Conservation (phyloP, 768 basidiomycete genomes). For the Leccinum longicurvipes region DNA sequence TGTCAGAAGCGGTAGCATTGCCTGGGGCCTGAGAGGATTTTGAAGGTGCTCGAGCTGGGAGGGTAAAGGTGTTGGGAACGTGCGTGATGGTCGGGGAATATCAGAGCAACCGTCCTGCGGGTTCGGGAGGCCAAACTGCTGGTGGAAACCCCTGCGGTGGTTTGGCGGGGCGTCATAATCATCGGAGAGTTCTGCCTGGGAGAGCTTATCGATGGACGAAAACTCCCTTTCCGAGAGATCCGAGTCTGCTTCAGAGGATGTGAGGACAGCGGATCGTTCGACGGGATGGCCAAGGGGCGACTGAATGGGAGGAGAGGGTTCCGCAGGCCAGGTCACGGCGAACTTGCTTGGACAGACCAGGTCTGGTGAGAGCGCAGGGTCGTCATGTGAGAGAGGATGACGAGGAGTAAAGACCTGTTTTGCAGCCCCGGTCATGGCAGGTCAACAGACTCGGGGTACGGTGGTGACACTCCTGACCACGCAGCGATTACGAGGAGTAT, state of each 20-base stretch:
- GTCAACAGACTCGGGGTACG: background rate
- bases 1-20: conserved; percentile 8
- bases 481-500: conserved; percentile 3
- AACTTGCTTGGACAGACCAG: conserved; percentile 52
- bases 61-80: conserved; percentile 77
- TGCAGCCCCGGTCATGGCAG: conserved; percentile 26
- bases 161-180: conserved; percentile 26
- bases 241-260: conserved; percentile 51
- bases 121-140: conserved; percentile 19
- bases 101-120: conserved; percentile 26
- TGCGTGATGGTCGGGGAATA: conserved; percentile 63
- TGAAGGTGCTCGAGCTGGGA: conserved; percentile 72
- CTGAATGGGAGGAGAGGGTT: conserved; percentile 39
- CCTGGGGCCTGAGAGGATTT: conserved; percentile 53
- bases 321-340: conserved; percentile 55
- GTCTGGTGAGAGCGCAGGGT: conserved; percentile 45
- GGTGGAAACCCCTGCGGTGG: conserved; percentile 24
- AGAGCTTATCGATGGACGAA: conserved; percentile 29
- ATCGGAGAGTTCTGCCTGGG: conserved; percentile 32
- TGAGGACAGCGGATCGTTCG: conserved; percentile 41
- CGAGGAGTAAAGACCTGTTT: conserved; percentile 48
- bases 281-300: conserved; percentile 31
- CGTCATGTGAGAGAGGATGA: conserved; percentile 40
- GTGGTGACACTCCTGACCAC: conserved; percentile 13
- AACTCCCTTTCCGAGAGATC: conserved; percentile 47